Evolutionary conservation across 768 basidiomycete species (phyloP).

Genomic region (Xerocomellus chrysenteron): DNA sequence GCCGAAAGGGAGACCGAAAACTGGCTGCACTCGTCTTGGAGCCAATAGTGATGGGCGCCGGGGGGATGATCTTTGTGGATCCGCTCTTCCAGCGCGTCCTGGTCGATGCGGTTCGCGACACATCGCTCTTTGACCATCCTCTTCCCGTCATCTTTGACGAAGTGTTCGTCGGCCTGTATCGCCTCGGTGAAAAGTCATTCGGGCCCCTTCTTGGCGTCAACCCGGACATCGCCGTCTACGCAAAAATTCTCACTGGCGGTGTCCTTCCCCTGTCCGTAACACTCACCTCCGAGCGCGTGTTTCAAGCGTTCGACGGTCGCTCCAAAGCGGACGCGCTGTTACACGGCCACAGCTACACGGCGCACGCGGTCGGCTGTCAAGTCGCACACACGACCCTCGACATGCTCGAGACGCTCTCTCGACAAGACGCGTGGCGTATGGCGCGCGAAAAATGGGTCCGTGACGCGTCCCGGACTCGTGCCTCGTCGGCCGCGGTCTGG

Average conservation of each 20-base stretch:
- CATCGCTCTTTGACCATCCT: slow-evolving; percentile 41
- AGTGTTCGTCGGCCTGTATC: slow-evolving; percentile 91
- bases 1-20: slow-evolving; percentile 38
- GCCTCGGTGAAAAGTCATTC: slow-evolving; percentile 71
- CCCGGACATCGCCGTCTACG: slow-evolving; percentile 90
- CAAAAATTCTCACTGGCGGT: slow-evolving; percentile 93
- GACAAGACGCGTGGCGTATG: slow-evolving; percentile 54
- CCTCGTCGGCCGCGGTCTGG: slow-evolving; percentile 49
- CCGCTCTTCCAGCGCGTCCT: slow-evolving; percentile 92
- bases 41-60: slow-evolving; percentile 91
- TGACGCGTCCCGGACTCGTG: neutral
- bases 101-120: slow-evolving; percentile 72
- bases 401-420: slow-evolving; percentile 51
- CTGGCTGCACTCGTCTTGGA: slow-evolving; percentile 84
- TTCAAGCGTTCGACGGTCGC: slow-evolving; percentile 71
- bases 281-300: slow-evolving; percentile 76
- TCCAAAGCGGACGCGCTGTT: slow-evolving; percentile 83
- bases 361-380: slow-evolving; percentile 89
- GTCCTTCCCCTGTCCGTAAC: slow-evolving; percentile 85
- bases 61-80: slow-evolving; percentile 97
- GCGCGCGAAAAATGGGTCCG: slow-evolving; percentile 60
- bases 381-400: slow-evolving; percentile 82
- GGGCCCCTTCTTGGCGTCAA: slow-evolving; percentile 63
- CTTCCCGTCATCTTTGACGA: slow-evolving; percentile 95
- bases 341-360: slow-evolving; percentile 96